Evolutionary conservation across 2,329 filamentous ascomycete genomes (phyloP).

Genomic region (Calcarisporium arbuscula): DNA sequence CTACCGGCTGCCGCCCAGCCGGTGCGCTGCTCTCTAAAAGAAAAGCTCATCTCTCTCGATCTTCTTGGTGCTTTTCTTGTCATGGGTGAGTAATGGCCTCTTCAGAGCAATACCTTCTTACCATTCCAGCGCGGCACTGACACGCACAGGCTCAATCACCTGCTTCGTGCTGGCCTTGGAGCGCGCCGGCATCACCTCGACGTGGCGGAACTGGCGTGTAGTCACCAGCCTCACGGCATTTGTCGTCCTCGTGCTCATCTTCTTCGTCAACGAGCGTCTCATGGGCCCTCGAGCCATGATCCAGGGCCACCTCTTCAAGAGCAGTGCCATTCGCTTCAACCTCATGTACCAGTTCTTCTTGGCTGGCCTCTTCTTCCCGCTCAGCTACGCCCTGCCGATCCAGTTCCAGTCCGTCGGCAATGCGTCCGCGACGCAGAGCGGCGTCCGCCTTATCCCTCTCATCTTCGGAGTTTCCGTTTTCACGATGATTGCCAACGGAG

Average conservation of each 20-base stretch:
- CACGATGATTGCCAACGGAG: slow-evolving; percentile 13
- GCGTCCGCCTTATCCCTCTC: slow-evolving; percentile 32
- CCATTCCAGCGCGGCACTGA: no score
- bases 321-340: slow-evolving; percentile 23
- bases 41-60: slow-evolving; percentile 33
- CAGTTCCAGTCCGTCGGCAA: slow-evolving; percentile 30
- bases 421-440: slow-evolving; percentile 23
- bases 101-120: no score
- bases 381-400: slow-evolving; percentile 34
- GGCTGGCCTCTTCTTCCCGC: slow-evolving; percentile 27
- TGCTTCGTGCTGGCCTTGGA: no score
- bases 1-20: slow-evolving; percentile 24
- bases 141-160: no score
- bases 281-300: slow-evolving; percentile 32
- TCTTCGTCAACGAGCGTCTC: slow-evolving; percentile 27
- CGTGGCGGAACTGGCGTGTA: slow-evolving; percentile 27
- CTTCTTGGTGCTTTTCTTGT: slow-evolving; percentile 21
- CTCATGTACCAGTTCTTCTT: slow-evolving; percentile 29
- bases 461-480: slow-evolving; percentile 16
- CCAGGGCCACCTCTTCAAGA: slow-evolving; percentile 24
- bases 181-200: slow-evolving; percentile 30
- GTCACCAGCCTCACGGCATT: slow-evolving; percentile 32
- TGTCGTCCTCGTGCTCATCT: slow-evolving; percentile 18
- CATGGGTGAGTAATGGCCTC: slow-evolving; percentile 28
- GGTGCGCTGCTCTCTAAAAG: slow-evolving; percentile 19